A percentile compares a stretch with the other conserved stretches of the same genome.
phyloP scores from a whole-genome alignment of 352 stramenopile genomes.

The Thraustochytrium aureum region DNA sequence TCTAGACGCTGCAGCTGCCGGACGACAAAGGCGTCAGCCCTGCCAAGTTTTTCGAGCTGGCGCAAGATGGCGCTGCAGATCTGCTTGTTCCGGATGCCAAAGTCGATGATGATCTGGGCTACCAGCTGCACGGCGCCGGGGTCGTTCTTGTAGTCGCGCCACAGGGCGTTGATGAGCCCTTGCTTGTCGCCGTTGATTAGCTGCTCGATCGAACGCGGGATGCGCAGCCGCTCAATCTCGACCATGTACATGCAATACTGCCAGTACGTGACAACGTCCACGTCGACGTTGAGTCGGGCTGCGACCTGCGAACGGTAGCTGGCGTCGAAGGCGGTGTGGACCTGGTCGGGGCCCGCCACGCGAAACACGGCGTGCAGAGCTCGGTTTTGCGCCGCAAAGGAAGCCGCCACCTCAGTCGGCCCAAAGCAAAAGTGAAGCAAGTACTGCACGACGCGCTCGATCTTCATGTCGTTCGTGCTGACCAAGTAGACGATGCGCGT shows the following conservation, averaged over 20 bases:
- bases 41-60: conserved; percentile 32
- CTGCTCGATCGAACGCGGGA: conserved; percentile 45
- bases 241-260: conserved; percentile 50
- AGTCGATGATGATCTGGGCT: conserved; percentile 41
- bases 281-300: not conserved
- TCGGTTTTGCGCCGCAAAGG: conserved; percentile 1
- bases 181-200: conserved; percentile 42
- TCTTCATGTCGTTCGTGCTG: not conserved
- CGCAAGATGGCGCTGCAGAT: conserved; percentile 9
- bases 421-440: conserved; percentile 24
- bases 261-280: conserved; percentile 10
- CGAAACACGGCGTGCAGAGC: conserved; percentile 28
- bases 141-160: conserved; percentile 2
- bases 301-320: not conserved
- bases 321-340: not conserved
- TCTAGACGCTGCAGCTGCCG: not conserved
- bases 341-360: not conserved
- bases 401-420: not conserved
- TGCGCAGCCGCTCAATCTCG: conserved; percentile 36
- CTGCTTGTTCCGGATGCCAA: conserved; percentile 5
- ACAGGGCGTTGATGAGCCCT: conserved; percentile 22
- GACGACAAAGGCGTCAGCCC: no score
- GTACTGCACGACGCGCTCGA: not conserved
- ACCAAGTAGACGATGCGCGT: conserved; percentile 23
- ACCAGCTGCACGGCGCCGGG: conserved; percentile 28